Evolutionary conservation across 2,329 filamentous ascomycete species (phyloP).

Genomic region (Chalara sp.): DNA sequence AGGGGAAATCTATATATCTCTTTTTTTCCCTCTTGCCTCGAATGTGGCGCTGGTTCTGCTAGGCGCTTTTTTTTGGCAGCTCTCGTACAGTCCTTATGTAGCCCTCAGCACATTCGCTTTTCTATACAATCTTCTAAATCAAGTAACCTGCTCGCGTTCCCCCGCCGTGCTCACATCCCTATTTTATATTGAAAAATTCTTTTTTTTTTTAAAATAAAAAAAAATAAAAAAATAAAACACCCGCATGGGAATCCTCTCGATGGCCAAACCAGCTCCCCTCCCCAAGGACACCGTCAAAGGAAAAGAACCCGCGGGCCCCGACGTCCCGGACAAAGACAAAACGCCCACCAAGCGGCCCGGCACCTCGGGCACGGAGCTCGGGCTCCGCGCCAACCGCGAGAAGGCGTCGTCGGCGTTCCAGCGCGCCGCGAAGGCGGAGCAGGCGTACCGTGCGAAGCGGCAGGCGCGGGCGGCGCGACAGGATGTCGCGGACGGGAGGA

Average conservation of each 20-base stretch:
- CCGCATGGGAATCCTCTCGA: neutral
- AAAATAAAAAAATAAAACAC: neutral
- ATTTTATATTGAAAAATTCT: too few relatives aligned
- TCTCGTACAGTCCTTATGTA: too few relatives aligned
- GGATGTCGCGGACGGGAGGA: slow-evolving; percentile 15
- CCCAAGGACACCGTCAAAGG: neutral
- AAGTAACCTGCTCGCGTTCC: too few relatives aligned
- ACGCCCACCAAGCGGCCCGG: slow-evolving; percentile 4
- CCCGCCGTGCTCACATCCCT: too few relatives aligned
- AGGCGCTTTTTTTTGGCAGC: too few relatives aligned
- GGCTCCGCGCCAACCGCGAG: slow-evolving; percentile 16
- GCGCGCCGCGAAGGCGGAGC: slow-evolving; percentile 17
- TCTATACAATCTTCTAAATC: too few relatives aligned
- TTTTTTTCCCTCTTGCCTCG: too few relatives aligned
- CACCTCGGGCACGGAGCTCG: slow-evolving; percentile 12
- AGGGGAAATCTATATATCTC: too few relatives aligned
- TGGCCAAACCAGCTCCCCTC: neutral
- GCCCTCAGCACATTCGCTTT: too few relatives aligned
- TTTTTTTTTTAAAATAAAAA: too few relatives aligned
- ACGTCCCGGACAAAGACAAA: neutral
- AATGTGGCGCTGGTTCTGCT: too few relatives aligned
- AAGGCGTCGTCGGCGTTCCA: slow-evolving; percentile 17
- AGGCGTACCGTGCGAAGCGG: slow-evolving; percentile 17
- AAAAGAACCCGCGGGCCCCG: neutral
- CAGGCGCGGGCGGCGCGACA: slow-evolving; percentile 14